Base-by-base conservation (phyloP, 208 protist genomes). In the Wallacemonas sp. region DNA sequence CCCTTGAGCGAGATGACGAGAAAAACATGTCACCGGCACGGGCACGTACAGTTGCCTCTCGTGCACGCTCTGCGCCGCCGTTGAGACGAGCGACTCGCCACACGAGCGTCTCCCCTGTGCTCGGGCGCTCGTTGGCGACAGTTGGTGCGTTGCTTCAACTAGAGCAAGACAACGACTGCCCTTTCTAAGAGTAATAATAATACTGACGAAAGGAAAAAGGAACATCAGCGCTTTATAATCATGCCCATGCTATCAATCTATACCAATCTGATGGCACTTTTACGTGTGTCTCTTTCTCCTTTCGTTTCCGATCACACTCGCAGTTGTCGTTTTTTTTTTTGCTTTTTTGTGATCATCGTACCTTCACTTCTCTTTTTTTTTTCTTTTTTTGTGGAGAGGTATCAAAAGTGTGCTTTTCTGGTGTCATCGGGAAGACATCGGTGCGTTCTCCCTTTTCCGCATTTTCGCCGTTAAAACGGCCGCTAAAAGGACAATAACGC, bases 241-340 rank as follows among this genome's bases (percentile, higher is more conserved):
- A 4, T 34, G 5, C 26, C 47, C 27, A 4, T 33, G 8, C 5
- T 9, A 36, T 55, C 34, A 41, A 41, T 55, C 3, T 27, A 6
- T 30, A 33, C 47, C 34, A 12, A 34, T 59, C 30, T 26, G 3
- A 26, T 26, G 44, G 28, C 12, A 26, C 47, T 2, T 54, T 66
- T 2, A 49, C 30, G 19, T 38, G 17, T 55, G 27, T 14, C 21
- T 82, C 68, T 34, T 79, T 4, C n/a, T 24, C 58, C 22, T 53
- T 54, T 65, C 38, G 11, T 36, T 54, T 6, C n/a, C 28, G 17
- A 45, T 3, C 14, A 30, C 31, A 39, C 33, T 26, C 30, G 6
- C 15, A 28, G n/a, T 24, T 56, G 5, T 68, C 59, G 15, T 68
- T 60, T 45, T 54, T 22, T 27, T 33, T 19, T 8, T 55, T 39